phyloP scores from a whole-genome alignment of 441 rosid genomes.

The Erysimum cheiri region DNA sequence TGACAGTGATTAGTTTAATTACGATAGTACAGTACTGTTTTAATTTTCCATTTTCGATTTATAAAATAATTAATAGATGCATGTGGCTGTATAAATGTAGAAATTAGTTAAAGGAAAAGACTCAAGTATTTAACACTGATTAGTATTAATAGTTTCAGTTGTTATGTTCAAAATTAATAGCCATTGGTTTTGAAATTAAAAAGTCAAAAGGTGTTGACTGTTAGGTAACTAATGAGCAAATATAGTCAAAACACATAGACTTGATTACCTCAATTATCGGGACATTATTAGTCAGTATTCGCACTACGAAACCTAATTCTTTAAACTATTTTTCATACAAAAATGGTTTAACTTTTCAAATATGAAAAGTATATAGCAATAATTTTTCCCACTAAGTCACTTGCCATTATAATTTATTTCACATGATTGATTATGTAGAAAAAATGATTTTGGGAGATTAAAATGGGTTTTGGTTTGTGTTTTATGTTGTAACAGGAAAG shows the following conservation, averaged over 20 bases:
- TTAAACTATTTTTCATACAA: not conserved
- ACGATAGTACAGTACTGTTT: no score
- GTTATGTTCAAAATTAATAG: constrained; percentile 6
- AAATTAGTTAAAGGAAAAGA: not conserved
- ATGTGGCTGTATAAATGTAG: constrained; percentile 5
- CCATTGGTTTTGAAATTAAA: constrained; percentile 1
- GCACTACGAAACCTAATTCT: not conserved
- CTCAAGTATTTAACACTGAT: not conserved
- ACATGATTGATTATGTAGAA: not conserved
- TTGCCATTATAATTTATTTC: not conserved
- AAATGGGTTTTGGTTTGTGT: constrained; percentile 13
- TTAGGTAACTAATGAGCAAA: constrained; percentile 13
- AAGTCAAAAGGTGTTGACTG: constrained; percentile 14
- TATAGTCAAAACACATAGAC: constrained; percentile 27
- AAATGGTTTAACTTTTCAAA: not conserved
- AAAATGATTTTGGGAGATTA: not conserved
- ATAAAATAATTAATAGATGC: constrained; percentile 7
- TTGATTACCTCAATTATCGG: constrained; percentile 39
- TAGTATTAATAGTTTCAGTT: not conserved
- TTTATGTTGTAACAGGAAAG: constrained; percentile 55
- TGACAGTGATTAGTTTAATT: no score
- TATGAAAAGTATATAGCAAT: constrained; percentile 30
- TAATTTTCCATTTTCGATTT: no score
- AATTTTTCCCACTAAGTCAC: constrained; percentile 21
- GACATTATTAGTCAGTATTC: constrained; percentile 2